A percentile compares a stretch with the other conserved stretches of the same genome.
These are phyloP conservation scores for Saturnispora quitensis DNA, from an alignment of 805 yeast genomes.

Conservation along the genomic window DNA sequence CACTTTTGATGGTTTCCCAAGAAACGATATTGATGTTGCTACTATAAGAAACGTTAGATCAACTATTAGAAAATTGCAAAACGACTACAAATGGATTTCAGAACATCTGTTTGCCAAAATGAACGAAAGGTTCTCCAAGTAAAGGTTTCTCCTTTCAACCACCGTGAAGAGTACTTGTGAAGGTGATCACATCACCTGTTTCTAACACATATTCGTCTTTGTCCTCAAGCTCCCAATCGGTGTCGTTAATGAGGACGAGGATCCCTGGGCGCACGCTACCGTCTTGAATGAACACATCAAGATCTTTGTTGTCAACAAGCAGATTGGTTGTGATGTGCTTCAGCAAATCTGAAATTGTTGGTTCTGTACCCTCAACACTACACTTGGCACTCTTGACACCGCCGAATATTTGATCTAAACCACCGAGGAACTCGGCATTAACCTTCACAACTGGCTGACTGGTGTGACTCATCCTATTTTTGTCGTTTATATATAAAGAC, in stretches of 20 bases:
- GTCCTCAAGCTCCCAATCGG: slow-evolving; percentile 95
- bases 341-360: slow-evolving; percentile 42
- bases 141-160: slow-evolving; percentile 40
- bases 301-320: slow-evolving; percentile 52
- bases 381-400: slow-evolving; percentile 44
- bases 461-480: slow-evolving; percentile 1
- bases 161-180: slow-evolving; percentile 92
- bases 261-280: slow-evolving; percentile 86
- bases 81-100: slow-evolving; percentile 52
- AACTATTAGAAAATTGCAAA: slow-evolving; percentile 55
- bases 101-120: slow-evolving; percentile 37
- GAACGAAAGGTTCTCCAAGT: slow-evolving; percentile 9
- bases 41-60: slow-evolving; percentile 53
- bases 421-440: slow-evolving; percentile 53
- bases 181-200: slow-evolving; percentile 68
- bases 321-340: slow-evolving; percentile 43
- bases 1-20: slow-evolving; percentile 74
- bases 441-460: slow-evolving; percentile 24
- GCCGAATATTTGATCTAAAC: slow-evolving; percentile 70
- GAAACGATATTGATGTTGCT: slow-evolving; percentile 75
- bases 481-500: not conserved
- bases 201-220: slow-evolving; percentile 74
- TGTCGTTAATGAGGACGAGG: slow-evolving; percentile 80
- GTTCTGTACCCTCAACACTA: slow-evolving; percentile 27
- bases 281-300: slow-evolving; percentile 71